These are phyloP conservation scores for Mycena crocata DNA, from an alignment of 768 basidiomycete genomes.

Conservation along the genomic window DNA sequence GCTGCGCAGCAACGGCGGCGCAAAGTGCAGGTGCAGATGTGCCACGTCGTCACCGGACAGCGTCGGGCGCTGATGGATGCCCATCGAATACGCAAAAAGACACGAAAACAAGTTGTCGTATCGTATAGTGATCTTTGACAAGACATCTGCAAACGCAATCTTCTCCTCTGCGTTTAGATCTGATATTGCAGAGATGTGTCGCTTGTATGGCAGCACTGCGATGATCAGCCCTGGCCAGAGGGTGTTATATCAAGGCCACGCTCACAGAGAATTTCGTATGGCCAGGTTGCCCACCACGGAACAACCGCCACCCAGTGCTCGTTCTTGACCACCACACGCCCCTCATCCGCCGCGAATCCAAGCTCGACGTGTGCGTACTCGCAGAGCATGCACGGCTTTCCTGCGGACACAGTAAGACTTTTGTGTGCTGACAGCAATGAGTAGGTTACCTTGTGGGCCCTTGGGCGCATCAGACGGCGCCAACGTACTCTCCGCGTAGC, in stretches of 20 bases:
- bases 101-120: slow-evolving; percentile 87
- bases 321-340: slow-evolving; percentile 77
- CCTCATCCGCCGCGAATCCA: slow-evolving; percentile 50
- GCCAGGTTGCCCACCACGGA: slow-evolving; percentile 98
- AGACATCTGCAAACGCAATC: slow-evolving; percentile 70
- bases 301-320: slow-evolving; percentile 87
- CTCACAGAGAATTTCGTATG: slow-evolving; percentile 84
- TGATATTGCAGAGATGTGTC: slow-evolving; percentile 81
- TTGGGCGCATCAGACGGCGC: slow-evolving; percentile 61
- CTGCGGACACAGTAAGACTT: slow-evolving; percentile 40
- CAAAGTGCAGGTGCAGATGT: slow-evolving; percentile 90
- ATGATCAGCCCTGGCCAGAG: slow-evolving; percentile 8
- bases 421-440: background rate
- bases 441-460: slow-evolving; percentile 57
- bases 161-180: slow-evolving; percentile 73
- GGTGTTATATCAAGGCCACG: slow-evolving; percentile 12
- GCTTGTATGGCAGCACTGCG: slow-evolving; percentile 78
- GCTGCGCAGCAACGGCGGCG: slow-evolving; percentile 85
- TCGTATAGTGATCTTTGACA: slow-evolving; percentile 71
- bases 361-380: slow-evolving; percentile 83
- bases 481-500: slow-evolving; percentile 54
- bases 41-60: slow-evolving; percentile 68
- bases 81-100: slow-evolving; percentile 96
- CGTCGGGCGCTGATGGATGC: slow-evolving; percentile 86
- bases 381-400: slow-evolving; percentile 77